These are phyloP conservation scores for Remersonia thermophila DNA, from an alignment of 2,329 filamentous ascomycete genomes.

Conservation along the genomic window DNA sequence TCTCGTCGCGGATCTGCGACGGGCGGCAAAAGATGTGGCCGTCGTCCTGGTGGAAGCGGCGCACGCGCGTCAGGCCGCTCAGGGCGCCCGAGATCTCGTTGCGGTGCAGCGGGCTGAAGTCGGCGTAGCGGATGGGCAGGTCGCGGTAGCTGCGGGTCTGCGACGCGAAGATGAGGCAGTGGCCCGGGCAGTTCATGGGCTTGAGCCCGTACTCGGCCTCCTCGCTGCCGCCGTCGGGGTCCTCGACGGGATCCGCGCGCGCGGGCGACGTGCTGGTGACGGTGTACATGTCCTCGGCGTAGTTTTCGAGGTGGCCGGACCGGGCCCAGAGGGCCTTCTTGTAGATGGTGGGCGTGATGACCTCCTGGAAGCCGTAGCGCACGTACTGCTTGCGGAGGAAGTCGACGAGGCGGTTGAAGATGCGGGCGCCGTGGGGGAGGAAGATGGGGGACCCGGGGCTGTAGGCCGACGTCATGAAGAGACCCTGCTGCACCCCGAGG, in stretches of 20 bases:
- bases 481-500: conserved; percentile 52
- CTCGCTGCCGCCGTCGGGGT: conserved; percentile 39
- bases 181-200: conserved; percentile 87
- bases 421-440: conserved; percentile 64
- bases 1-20: conserved; percentile 62
- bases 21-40: conserved; percentile 82
- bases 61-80: conserved; percentile 69
- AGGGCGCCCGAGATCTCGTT: conserved; percentile 76
- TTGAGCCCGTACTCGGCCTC: conserved; percentile 71
- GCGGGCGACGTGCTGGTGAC: conserved; percentile 47
- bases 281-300: conserved; percentile 84
- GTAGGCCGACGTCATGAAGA: conserved; percentile 68
- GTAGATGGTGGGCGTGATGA: conserved; percentile 83
- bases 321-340: conserved; percentile 78
- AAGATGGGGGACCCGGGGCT: conserved; percentile 81
- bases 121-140: conserved; percentile 70
- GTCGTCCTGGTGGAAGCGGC: conserved; percentile 83
- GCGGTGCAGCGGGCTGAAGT: conserved; percentile 77
- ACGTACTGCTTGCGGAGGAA: conserved; percentile 78
- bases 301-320: conserved; percentile 80
- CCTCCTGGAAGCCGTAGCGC: conserved; percentile 75
- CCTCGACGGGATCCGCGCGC: conserved; percentile 22
- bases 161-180: conserved; percentile 72
- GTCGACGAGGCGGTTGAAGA: conserved; percentile 72
- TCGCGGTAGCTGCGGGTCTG: conserved; percentile 65